Conservation (phyloP, 2,329 filamentous ascomycete species). For the Dactylellina parvicollis region DNA sequence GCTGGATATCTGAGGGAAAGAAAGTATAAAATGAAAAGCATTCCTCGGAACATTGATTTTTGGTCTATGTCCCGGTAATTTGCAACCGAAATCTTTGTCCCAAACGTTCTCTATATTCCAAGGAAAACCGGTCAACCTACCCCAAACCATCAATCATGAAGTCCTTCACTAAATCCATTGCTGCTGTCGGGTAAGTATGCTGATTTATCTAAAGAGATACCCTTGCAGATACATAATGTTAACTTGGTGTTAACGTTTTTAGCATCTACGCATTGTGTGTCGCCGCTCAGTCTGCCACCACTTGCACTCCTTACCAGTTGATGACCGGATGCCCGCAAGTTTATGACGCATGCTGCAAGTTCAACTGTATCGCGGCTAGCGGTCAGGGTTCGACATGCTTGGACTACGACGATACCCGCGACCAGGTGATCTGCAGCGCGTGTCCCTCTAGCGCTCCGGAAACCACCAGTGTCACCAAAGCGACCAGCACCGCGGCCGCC, state of each 20-base stretch:
- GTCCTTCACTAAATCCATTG: constrained; percentile 2
- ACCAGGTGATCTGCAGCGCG: constrained; percentile 25
- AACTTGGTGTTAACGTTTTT: background rate
- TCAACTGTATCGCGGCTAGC: constrained; percentile 26
- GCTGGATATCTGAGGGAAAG: no score
- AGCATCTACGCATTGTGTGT: constrained; percentile 9
- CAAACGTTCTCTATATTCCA: background rate
- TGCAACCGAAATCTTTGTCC: background rate
- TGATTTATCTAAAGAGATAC: background rate
- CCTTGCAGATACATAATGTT: background rate
- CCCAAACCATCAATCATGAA: constrained; percentile 10
- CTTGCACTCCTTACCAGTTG: constrained; percentile 9
- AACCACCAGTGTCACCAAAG: background rate
- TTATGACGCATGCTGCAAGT: constrained; percentile 32
- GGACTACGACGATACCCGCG: constrained; percentile 24
- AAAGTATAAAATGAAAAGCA: background rate
- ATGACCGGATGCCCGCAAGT: constrained; percentile 22
- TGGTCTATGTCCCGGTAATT: no score
- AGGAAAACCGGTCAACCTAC: background rate
- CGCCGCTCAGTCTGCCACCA: constrained; percentile 8
- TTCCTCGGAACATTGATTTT: background rate
- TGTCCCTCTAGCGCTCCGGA: background rate
- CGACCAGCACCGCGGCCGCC: background rate
- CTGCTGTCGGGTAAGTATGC: constrained; percentile 2
- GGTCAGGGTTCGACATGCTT: constrained; percentile 20